These are phyloP conservation scores for Isatis lusitanica DNA, from an alignment of 441 rosid species.

Conservation along the genomic window DNA sequence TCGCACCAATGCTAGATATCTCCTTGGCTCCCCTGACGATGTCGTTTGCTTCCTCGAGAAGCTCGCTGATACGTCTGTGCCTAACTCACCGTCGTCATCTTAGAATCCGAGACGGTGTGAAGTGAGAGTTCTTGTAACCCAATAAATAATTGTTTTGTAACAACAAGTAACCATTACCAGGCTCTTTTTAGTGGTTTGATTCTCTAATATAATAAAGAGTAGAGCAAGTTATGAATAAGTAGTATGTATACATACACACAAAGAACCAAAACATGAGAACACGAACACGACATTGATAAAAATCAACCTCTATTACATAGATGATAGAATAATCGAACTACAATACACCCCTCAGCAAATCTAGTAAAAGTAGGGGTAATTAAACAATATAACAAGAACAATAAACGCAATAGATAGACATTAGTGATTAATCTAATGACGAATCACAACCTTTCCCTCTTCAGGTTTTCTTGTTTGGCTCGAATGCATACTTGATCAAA, in stretches of 20 bases:
- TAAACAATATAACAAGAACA: not conserved
- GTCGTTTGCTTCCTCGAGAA: conserved; percentile 73
- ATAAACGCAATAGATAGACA: conserved; percentile 1
- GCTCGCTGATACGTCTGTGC: conserved; percentile 47
- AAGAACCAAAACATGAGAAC: not conserved
- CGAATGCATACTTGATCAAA: conserved; percentile 44
- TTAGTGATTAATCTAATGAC: conserved; percentile 25
- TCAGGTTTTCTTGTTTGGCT: conserved; percentile 47
- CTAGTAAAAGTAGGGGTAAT: conserved; percentile 13
- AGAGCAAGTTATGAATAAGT: not conserved
- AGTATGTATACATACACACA: not conserved
- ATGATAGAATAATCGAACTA: conserved; percentile 20
- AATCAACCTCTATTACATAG: conserved; percentile 20
- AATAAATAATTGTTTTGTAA: conserved; percentile 19
- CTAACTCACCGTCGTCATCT: conserved; percentile 1
- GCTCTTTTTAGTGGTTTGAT: conserved; percentile 25
- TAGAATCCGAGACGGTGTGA: not conserved
- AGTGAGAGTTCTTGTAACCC: conserved; percentile 26
- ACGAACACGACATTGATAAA: not conserved
- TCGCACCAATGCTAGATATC: conserved; percentile 80
- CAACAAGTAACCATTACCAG: conserved; percentile 17
- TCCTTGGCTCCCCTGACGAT: conserved; percentile 75
- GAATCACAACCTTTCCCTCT: conserved; percentile 21
- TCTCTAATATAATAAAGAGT: conserved; percentile 28
- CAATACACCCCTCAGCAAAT: conserved; percentile 12